Evolutionary conservation across 164 flowering plant species (phyloP), one percentile per base, ranked within the genome.

Genomic region (Vitis labrusca): DNA sequence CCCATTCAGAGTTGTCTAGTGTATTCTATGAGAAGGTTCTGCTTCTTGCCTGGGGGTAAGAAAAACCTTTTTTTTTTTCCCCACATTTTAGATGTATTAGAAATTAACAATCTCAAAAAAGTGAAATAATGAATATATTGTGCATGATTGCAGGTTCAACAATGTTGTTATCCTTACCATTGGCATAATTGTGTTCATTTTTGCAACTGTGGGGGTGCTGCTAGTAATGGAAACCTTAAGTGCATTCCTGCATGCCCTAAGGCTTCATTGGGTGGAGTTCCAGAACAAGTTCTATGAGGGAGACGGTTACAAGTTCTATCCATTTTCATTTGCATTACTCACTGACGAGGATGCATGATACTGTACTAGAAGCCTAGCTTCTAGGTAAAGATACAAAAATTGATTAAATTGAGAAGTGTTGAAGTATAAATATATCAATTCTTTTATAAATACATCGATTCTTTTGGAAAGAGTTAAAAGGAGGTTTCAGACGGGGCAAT

Each of bases 181-280:
- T 49, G 87, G 87, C 27, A 63, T 79, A n/a, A n/a, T 76, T 7
- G 80, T 82, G 2, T 84, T 82, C 50, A 61, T 78, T 9, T 82
- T 30, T 67, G 87, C 85, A 9, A 81, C 87, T 29, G 85, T 78
- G 14, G 83, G 83, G 3, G 84, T 84, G 59, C 73, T 95, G 66
- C 83, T 95, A 10, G 91, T 95, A 63, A 95, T 95, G 99, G 98
- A 95, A 80, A 87, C 97, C 0, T 77, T 92, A 30, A 93, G 99
- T 76, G 99, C 99, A n/a, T 95, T 95, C 78, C 80, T 95, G 9
- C 99, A 95, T 62, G 97, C 97, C 2, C 68, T 94, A 70, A 79
- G 97, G 19, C 97, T 94, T 81, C 97, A 92, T 68, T 92, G 99
- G 99, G 95, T 94, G 51, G 98, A 94, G 79, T 94, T 89, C 74